Conservation (phyloP, 345 rosid genomes). For the Microcos paniculata region DNA sequence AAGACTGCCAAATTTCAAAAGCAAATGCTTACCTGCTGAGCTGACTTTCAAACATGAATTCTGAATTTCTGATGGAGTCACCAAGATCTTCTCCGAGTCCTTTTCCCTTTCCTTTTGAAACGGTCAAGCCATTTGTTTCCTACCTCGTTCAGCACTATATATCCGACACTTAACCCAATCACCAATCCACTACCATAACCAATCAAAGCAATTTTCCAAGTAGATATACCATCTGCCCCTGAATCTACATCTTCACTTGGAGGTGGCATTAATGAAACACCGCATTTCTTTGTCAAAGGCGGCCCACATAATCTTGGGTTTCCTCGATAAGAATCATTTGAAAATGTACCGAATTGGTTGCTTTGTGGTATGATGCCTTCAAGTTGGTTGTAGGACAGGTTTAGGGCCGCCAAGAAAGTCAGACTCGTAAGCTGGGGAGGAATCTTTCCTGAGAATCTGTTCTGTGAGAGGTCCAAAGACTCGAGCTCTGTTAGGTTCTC, state of each 20-base stretch:
- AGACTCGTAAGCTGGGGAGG: conserved; percentile 24
- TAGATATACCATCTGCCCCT: background rate
- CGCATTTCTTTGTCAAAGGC: conserved; percentile 3
- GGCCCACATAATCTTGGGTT: conserved; percentile 29
- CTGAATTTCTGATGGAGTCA: background rate
- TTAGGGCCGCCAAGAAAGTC: conserved; percentile 24
- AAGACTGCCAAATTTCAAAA: too few relatives aligned
- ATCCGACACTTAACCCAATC: background rate
- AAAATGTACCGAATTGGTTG: conserved; percentile 29
- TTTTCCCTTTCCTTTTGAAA: background rate
- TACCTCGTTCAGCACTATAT: background rate
- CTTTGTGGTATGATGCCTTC: conserved; percentile 21
- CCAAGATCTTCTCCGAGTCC: conserved; percentile 5
- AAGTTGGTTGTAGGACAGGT: conserved; percentile 34
- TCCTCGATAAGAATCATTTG: conserved; percentile 10
- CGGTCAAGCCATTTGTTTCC: background rate
- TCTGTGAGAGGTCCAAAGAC: conserved; percentile 25
- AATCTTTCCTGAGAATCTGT: conserved; percentile 23
- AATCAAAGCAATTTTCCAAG: background rate
- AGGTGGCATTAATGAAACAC: background rate
- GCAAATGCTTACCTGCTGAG: background rate
- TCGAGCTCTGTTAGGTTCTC: background rate
- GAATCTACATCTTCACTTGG: background rate
- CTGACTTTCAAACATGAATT: conserved; percentile 9
- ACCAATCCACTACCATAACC: background rate